These are phyloP conservation scores for Ophiocordyceps robertsii DNA, from an alignment of 2,329 filamentous ascomycete genomes.

Conservation along the genomic window DNA sequence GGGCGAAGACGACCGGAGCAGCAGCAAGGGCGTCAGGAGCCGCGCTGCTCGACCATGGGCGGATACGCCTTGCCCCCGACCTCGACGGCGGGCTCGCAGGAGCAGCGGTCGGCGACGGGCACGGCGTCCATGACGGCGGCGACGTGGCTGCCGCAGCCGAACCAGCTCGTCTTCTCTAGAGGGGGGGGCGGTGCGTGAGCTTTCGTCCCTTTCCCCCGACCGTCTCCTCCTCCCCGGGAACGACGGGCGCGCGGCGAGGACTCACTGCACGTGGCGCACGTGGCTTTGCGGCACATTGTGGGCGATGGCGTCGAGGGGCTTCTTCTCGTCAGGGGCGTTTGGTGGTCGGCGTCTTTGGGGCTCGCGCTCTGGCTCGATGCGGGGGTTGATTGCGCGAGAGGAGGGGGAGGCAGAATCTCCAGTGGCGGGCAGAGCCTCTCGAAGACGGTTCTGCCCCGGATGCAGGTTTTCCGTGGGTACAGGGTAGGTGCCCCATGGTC, in stretches of 20 bases:
- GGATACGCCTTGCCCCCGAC: conserved; percentile 49
- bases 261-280: conserved; percentile 50
- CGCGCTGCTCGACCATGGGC: conserved; percentile 38
- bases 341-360: no score
- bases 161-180: conserved; percentile 48
- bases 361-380: no score
- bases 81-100: conserved; percentile 50
- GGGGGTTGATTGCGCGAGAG: no score
- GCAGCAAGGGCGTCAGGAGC: conserved; percentile 10
- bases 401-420: no score
- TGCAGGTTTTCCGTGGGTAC: no score
- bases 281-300: conserved; percentile 52
- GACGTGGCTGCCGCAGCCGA: conserved; percentile 51
- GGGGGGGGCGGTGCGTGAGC: not conserved
- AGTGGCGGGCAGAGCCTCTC: no score
- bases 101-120: conserved; percentile 46
- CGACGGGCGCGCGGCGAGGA: not conserved
- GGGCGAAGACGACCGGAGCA: not conserved
- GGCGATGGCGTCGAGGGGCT: not conserved
- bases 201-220: not conserved
- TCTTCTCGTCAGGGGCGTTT: not conserved
- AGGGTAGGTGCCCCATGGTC: no score
- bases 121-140: conserved; percentile 47
- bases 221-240: no score
- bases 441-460: no score